Conservation (phyloP, 139 green algal species). For the Chara braunii region DNA sequence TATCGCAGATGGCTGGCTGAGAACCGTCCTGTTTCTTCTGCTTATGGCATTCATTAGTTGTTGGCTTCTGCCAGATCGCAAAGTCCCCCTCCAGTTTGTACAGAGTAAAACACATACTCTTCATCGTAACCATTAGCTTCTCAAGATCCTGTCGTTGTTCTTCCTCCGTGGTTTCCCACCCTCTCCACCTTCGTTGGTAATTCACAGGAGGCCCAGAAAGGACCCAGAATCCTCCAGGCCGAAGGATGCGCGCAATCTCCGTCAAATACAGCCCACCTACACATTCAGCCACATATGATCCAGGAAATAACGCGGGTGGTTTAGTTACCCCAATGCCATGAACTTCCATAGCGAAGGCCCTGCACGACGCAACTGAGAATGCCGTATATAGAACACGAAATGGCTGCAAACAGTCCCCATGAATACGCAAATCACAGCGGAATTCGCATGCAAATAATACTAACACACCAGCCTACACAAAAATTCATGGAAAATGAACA, state of each 20-base stretch:
- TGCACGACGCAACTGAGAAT: too few relatives aligned
- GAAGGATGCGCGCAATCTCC: conserved; percentile 25
- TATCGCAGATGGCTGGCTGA: conserved; percentile 10
- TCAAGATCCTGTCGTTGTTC: conserved; percentile 10
- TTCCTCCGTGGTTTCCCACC: conserved; percentile 11
- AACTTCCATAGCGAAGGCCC: too few relatives aligned
- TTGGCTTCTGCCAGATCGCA: conserved; percentile 19
- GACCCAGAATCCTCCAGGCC: conserved; percentile 20
- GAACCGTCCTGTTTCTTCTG: neutral
- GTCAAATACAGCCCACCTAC: conserved; percentile 19
- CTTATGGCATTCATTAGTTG: conserved; percentile 4
- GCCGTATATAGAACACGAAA: too few relatives aligned
- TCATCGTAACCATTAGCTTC: neutral
- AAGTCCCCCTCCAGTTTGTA: conserved; percentile 3
- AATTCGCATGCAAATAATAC: too few relatives aligned
- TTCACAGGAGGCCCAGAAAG: conserved; percentile 16
- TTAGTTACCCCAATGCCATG: too few relatives aligned
- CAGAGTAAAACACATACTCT: conserved; percentile 10
- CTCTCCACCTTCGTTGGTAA: too few relatives aligned
- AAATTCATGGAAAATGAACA: too few relatives aligned
- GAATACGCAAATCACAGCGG: too few relatives aligned
- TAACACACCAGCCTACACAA: too few relatives aligned
- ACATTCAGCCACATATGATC: too few relatives aligned
- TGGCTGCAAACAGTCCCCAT: too few relatives aligned
- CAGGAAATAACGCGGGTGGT: too few relatives aligned